Evolutionary conservation across 1,284 basidiomycete genomes (phyloP), one percentile per base, ranked within the genome.

Genomic region (Schizophyllum amplum): DNA sequence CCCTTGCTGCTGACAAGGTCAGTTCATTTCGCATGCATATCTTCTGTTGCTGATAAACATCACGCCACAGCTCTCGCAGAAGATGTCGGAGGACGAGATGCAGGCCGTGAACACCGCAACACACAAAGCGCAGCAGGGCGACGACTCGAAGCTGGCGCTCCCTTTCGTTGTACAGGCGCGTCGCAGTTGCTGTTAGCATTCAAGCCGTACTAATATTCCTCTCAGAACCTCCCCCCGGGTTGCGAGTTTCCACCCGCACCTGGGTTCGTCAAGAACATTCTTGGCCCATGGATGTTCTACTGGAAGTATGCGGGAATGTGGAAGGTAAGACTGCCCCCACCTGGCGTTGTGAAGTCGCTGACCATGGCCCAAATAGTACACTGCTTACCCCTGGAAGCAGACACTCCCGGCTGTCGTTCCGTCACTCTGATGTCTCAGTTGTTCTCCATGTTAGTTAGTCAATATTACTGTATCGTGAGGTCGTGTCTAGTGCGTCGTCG

Each of bases 241-340:
- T 58, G 52, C n/a, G 58, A 61, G 24, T 64, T 64, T 57, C 63
- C 63, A 26, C 63, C 63, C 5, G 61, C 61, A 4, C 61, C 61
- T 6, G 60, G 58, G 21, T 63, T 63, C 42, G 61, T 63, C 20
- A 63, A 55, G 33, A 63, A 59, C 23, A 33, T 57, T 6, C 52
- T 63, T 15, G 57, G 56, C 13, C 61, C 59, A 6, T 61, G 57
- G 56, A 55, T 60, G 17, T 59, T 62, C 48, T 63, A 63, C 51
- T 62, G 61, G 61, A 63, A 61, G 49, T 62, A 59, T 51, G 59
- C 56, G 20, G 46, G 26, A 20, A 24, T 62, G 23, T 63, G 62
- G 62, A 62, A 62, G 58, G 62, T 60, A 7, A 54, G 55, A 49
- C 17, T 24, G 27, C 20, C n/a, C 33, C 2, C 42, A 15, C 21